Percentiles rank a stretch among this genome's conserved stretches.
Evolutionary conservation across 305 asterid genomes (phyloP).

Genomic region (Rubia peregrina): DNA sequence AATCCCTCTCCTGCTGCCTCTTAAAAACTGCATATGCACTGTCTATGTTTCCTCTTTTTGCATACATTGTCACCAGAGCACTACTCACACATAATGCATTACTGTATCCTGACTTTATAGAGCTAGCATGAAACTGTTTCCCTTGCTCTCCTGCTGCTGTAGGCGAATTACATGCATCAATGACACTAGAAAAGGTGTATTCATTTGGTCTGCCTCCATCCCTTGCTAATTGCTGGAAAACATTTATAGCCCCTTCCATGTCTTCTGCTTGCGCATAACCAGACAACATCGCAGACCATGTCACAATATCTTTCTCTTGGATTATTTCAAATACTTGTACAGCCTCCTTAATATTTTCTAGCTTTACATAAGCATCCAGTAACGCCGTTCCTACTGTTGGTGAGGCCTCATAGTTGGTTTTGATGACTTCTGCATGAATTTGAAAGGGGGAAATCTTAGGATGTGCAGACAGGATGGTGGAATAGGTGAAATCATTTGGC

Average conservation of each 20-base stretch:
- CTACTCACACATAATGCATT: conserved; percentile 70
- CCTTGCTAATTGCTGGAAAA: conserved; percentile 42
- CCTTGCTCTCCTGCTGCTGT: conserved; percentile 73
- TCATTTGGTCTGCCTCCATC: conserved; percentile 71
- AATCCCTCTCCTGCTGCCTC: conserved; percentile 67
- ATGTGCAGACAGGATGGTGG: conserved; percentile 61
- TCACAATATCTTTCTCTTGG: conserved; percentile 71
- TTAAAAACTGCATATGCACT: conserved; percentile 68
- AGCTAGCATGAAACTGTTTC: conserved; percentile 70
- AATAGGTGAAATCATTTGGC: conserved; percentile 79
- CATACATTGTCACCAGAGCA: conserved; percentile 88
- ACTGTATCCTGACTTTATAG: conserved; percentile 50
- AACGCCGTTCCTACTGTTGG: conserved; percentile 80
- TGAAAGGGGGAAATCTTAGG: conserved; percentile 46
- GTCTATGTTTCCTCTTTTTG: conserved; percentile 79
- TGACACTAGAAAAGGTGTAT: conserved; percentile 75
- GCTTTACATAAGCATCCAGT: conserved; percentile 64
- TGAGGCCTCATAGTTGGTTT: conserved; percentile 55
- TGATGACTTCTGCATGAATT: conserved; percentile 66
- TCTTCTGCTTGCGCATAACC: conserved; percentile 72
- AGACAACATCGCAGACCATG: conserved; percentile 94
- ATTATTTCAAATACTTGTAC: conserved; percentile 51
- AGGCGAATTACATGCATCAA: conserved; percentile 67
- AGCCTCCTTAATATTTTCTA: conserved; percentile 45
- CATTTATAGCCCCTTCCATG: conserved; percentile 49